A percentile compares a stretch with the other conserved stretches of the same genome.
Conservation (phyloP, 169 alveolate species). For the Cryptosporidium tyzzeri region DNA sequence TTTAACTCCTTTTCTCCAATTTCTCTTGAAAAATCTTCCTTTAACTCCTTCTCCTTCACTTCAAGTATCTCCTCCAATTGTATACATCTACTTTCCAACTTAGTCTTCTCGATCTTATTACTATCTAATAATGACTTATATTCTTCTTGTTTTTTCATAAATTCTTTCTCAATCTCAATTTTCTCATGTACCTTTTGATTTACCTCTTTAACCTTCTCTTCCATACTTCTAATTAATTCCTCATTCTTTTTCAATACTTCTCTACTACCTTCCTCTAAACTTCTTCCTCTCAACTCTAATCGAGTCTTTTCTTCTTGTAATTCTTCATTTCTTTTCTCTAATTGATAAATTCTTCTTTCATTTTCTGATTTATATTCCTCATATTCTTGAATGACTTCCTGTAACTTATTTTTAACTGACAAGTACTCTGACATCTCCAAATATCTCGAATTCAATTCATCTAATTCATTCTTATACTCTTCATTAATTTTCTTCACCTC, state of each 20-base stretch:
- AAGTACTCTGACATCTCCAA: constrained; percentile 54
- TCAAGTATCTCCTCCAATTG: background rate
- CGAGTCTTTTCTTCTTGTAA: constrained; percentile 33
- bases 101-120: background rate
- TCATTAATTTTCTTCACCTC: constrained; percentile 28
- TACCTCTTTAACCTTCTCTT: constrained; percentile 11
- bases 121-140: background rate
- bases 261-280: constrained; percentile 13
- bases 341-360: constrained; percentile 22
- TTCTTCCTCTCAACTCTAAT: constrained; percentile 17
- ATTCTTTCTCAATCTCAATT: constrained; percentile 9
- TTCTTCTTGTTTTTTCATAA: constrained; percentile 8
- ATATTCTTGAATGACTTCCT: constrained; percentile 24
- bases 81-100: background rate
- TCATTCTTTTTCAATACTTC: constrained; percentile 28
- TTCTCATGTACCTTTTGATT: constrained; percentile 19
- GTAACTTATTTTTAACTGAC: constrained; percentile 12
- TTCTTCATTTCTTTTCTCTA: constrained; percentile 37
- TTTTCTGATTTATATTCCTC: constrained; percentile 31
- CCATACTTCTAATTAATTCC: constrained; percentile 10
- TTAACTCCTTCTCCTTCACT: constrained; percentile 22
- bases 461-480: constrained; percentile 34
- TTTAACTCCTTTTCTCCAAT: constrained; percentile 20
- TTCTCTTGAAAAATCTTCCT: constrained; percentile 3
- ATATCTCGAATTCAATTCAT: constrained; percentile 38